phyloP scores from a whole-genome alignment of 2,329 filamentous ascomycete genomes.

The Phialophora expanda region DNA sequence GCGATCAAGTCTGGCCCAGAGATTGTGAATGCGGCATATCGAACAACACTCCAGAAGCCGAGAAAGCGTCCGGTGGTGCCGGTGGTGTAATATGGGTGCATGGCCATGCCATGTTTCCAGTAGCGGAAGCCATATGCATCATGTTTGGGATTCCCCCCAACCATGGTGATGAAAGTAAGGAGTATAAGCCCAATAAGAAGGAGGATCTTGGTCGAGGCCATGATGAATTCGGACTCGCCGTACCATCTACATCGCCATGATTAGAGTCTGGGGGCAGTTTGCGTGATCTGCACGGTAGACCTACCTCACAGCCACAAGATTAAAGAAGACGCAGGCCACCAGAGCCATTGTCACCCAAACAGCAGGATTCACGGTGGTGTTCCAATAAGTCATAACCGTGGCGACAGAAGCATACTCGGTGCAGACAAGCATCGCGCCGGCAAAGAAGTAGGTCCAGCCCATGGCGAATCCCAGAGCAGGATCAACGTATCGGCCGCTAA shows the following conservation, averaged over 20 bases:
- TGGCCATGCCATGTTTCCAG: slow-evolving; percentile 67
- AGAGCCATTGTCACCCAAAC: slow-evolving; percentile 52
- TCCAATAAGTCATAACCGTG: slow-evolving; percentile 55
- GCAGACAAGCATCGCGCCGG: slow-evolving; percentile 52
- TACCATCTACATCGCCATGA: slow-evolving; percentile 57
- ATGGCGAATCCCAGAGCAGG: slow-evolving; percentile 53
- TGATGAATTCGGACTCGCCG: slow-evolving; percentile 74
- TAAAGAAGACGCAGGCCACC: slow-evolving; percentile 59
- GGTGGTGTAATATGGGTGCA: slow-evolving; percentile 67
- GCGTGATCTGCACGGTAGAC: not conserved
- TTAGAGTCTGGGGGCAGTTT: not conserved
- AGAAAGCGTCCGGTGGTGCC: slow-evolving; percentile 71
- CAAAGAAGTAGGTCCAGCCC: slow-evolving; percentile 56
- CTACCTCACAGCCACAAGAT: slow-evolving; percentile 69
- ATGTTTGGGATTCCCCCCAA: slow-evolving; percentile 75
- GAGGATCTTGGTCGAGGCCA: slow-evolving; percentile 71
- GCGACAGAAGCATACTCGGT: slow-evolving; percentile 56
- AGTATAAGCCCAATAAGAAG: slow-evolving; percentile 70
- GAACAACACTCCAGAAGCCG: slow-evolving; percentile 74
- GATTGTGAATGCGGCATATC: slow-evolving; percentile 69
- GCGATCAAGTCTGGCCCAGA: slow-evolving; percentile 68
- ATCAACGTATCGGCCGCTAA: slow-evolving; percentile 48
- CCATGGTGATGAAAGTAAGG: slow-evolving; percentile 80
- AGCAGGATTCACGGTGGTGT: slow-evolving; percentile 48
- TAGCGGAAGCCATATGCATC: slow-evolving; percentile 74